Evolutionary conservation across 768 basidiomycete species (phyloP), one percentile per base, ranked within the genome.

Genomic region (Lactarius hengduanensis): DNA sequence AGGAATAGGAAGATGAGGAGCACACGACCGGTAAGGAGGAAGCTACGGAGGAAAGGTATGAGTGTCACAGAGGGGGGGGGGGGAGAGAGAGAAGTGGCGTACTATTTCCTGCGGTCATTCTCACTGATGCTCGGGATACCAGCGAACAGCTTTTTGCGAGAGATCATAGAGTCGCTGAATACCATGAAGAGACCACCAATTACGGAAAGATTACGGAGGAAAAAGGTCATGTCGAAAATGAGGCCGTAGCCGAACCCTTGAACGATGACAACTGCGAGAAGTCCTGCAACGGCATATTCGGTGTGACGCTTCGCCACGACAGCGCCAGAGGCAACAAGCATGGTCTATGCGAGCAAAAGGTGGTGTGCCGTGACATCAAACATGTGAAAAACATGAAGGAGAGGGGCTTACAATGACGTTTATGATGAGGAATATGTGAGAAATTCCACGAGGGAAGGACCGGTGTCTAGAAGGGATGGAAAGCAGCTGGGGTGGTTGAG

Each of bases 111-210:
- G 80, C 96, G 87, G 78, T 99, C 97, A 1, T 87, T 96, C 78
- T 99, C 97, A 74, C 89, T 93, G 63, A 98, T 83, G 40, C 85
- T 82, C 1, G 96, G 95, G 2, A 98, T 79, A 56, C 94, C 96
- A 13, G 96, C 96, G 71, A 98, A 98, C 54, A 89, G 80, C 71
- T 89, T 87, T 80, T 90, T 95, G 77, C 88, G 85, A 26, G 87
- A 90, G 64, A 92, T 83, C 84, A 98, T 90, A 1, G 94, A 92
- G 76, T 99, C 97, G 70, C 91, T 94, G 78, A 99, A 95, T 30
- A 98, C 96, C 97, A 99, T 99, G 79, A 99, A 89, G 56, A 99
- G 87, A 62, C 97, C 97, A 63, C 97, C 97, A 68, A 98, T 94
- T 75, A 99, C 97, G 69, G 90, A 92, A 64, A 99, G 84, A 79